phyloP scores from a whole-genome alignment of 192 early-diverging fungal species.

The Lobosporangium transversale region DNA sequence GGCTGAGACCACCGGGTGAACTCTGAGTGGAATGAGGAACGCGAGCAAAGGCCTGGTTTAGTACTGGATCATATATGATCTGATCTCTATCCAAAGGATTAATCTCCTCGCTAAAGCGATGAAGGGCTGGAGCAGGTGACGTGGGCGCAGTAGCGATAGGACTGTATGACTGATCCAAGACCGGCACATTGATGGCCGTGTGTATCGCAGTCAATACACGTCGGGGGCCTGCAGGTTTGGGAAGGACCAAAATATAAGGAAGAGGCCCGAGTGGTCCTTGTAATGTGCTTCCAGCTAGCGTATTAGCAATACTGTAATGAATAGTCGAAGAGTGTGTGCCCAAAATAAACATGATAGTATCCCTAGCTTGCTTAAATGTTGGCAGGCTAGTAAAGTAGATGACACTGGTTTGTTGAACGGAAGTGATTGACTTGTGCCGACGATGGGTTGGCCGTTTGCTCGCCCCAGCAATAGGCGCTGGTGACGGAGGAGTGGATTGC shows the following conservation, averaged over 20 bases:
- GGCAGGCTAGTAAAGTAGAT: conserved; percentile 66
- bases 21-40: conserved; percentile 34
- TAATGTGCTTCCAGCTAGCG: conserved; percentile 7
- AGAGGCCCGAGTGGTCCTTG: conserved; percentile 32
- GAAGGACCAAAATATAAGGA: conserved; percentile 66
- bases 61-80: conserved; percentile 30
- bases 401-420: conserved; percentile 60
- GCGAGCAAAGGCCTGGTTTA: conserved; percentile 37
- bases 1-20: conserved; percentile 40
- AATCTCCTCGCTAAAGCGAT: conserved; percentile 41
- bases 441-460: conserved; percentile 34
- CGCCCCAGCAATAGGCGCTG: conserved; percentile 19
- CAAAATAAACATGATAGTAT: conserved; percentile 54
- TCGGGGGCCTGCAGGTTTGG: conserved; percentile 71
- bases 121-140: conserved; percentile 41
- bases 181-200: conserved; percentile 61
- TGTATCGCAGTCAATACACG: conserved; percentile 67
- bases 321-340: conserved; percentile 26
- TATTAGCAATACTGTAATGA: conserved; percentile 23
- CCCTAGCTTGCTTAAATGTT: conserved; percentile 62
- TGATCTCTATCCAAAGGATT: conserved; percentile 50
- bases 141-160: conserved; percentile 68
- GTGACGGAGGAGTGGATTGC: conserved; percentile 23
- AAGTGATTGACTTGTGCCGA: conserved; percentile 20
- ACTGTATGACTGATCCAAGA: conserved; percentile 61